These are phyloP conservation scores for Podaxis mareebaensis DNA, from an alignment of 768 basidiomycete species.

Conservation along the genomic window DNA sequence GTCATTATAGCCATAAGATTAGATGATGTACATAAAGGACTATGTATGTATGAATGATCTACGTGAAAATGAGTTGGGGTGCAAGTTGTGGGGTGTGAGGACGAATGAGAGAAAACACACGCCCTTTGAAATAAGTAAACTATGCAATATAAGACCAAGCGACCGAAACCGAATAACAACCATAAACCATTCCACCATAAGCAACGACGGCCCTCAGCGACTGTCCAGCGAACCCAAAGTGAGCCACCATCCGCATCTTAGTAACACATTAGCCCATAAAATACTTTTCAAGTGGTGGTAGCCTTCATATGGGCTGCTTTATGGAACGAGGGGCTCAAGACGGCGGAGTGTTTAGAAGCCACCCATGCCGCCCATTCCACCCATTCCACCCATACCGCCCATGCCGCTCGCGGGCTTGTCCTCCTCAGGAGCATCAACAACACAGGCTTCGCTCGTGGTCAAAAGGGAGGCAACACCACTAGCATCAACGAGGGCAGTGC, in stretches of 20 bases:
- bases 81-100: background rate
- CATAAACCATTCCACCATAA: background rate
- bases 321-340: background rate
- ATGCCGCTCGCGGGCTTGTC: slow-evolving; percentile 51
- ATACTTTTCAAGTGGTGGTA: slow-evolving; percentile 3
- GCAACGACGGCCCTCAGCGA: background rate
- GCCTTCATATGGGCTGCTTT: background rate
- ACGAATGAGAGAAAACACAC: background rate
- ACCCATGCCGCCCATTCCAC: slow-evolving; percentile 28
- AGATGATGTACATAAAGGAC: slow-evolving; percentile 10
- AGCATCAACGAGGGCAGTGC: slow-evolving; percentile 91
- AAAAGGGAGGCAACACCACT: slow-evolving; percentile 90
- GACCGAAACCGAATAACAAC: background rate
- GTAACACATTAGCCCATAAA: slow-evolving; percentile 3
- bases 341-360: slow-evolving; percentile 22
- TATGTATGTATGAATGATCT: slow-evolving; percentile 7
- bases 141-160: background rate
- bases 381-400: slow-evolving; percentile 42
- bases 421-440: slow-evolving; percentile 90
- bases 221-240: background rate
- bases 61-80: slow-evolving; percentile 14
- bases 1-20: slow-evolving; percentile 10
- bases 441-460: slow-evolving; percentile 90
- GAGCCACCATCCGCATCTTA: background rate
- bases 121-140: background rate